A percentile compares a stretch with the other conserved stretches of the same genome.
Conservation (phyloP, 169 alveolate species). For the Hepatocystis sp. region DNA sequence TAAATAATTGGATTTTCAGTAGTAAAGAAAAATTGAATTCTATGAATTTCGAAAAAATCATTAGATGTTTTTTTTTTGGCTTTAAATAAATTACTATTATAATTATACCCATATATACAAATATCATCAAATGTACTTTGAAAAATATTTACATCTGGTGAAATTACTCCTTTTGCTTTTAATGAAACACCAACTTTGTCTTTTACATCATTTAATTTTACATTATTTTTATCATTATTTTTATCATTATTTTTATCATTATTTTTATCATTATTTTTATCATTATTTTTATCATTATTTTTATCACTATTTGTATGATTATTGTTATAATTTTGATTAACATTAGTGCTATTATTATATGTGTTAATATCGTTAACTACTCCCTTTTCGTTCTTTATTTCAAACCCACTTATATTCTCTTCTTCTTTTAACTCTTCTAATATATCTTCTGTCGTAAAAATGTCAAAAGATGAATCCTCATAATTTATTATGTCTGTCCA, state of each 20-base stretch:
- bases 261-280: slow-evolving; percentile 7
- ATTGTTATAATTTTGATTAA: too few relatives aligned
- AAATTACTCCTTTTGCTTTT: slow-evolving; percentile 73
- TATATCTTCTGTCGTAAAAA: slow-evolving; percentile 66
- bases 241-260: slow-evolving; percentile 8
- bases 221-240: slow-evolving; percentile 8
- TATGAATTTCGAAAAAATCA: slow-evolving; percentile 55
- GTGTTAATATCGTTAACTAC: too few relatives aligned
- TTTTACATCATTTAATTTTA: too few relatives aligned
- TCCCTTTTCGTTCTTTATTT: slow-evolving; percentile 4
- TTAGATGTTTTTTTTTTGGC: slow-evolving; percentile 48
- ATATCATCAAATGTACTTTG: slow-evolving; percentile 71
- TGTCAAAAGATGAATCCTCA: slow-evolving; percentile 67
- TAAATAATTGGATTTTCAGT: slow-evolving; percentile 62
- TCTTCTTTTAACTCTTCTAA: slow-evolving; percentile 64
- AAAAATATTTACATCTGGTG: slow-evolving; percentile 15
- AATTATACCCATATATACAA: slow-evolving; percentile 59
- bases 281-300: slow-evolving; percentile 3
- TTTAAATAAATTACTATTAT: slow-evolving; percentile 48
- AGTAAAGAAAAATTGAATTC: slow-evolving; percentile 75
- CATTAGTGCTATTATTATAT: too few relatives aligned
- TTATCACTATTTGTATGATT: too few relatives aligned
- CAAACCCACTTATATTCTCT: slow-evolving; percentile 14
- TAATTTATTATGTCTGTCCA: slow-evolving; percentile 75
- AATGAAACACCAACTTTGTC: slow-evolving; percentile 36